A percentile compares a stretch with the other conserved stretches of the same genome.
These are phyloP conservation scores for Phytophthora quininea DNA, from an alignment of 352 stramenopile species.

Conservation along the genomic window DNA sequence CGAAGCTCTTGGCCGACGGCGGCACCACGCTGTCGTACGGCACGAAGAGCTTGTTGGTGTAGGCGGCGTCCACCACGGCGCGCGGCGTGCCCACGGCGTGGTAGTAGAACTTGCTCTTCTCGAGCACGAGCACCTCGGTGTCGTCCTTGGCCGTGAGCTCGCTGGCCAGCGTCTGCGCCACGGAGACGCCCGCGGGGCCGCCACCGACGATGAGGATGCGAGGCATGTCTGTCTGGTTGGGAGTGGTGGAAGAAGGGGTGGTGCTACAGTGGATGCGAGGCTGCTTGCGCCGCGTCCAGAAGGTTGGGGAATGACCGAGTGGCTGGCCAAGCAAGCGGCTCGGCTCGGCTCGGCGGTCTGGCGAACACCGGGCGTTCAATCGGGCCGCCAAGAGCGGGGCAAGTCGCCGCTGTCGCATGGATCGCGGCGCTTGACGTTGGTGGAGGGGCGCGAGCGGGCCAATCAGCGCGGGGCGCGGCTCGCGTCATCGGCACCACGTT, in stretches of 20 bases:
- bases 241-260: background rate
- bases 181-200: conserved; percentile 49
- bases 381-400: conserved; percentile 17
- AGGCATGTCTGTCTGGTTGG: conserved; percentile 27
- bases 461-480: conserved; percentile 2
- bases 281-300: conserved; percentile 12
- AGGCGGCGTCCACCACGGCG: conserved; percentile 50
- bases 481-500: conserved; percentile 12
- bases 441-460: background rate
- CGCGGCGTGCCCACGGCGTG: conserved; percentile 49
- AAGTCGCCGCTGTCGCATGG: conserved; percentile 5
- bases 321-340: background rate
- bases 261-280: background rate
- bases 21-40: conserved; percentile 58
- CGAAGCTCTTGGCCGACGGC: conserved; percentile 35
- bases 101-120: conserved; percentile 66
- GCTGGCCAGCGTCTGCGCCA: conserved; percentile 44
- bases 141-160: conserved; percentile 40
- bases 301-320: conserved; percentile 26
- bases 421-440: background rate
- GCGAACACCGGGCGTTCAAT: background rate
- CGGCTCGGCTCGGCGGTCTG: background rate
- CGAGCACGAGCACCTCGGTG: conserved; percentile 51
- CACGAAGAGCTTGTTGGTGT: conserved; percentile 60
- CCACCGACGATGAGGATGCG: conserved; percentile 63